phyloP scores from a whole-genome alignment of 1,284 basidiomycete species.

The Xerocomus nothofagi region DNA sequence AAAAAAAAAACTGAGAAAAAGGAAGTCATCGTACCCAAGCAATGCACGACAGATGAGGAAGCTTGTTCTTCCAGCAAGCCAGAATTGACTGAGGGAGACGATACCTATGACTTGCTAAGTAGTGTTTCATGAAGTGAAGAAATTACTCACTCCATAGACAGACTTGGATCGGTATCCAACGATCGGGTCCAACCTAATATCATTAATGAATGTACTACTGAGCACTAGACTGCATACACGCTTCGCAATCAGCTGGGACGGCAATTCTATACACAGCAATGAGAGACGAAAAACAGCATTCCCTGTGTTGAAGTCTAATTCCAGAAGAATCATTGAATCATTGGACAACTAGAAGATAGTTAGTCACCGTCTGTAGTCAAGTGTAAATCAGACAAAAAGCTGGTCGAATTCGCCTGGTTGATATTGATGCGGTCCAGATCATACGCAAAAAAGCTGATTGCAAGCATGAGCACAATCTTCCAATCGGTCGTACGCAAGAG shows the following conservation, averaged over 20 bases:
- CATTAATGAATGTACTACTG: not conserved
- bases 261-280: conserved; percentile 64
- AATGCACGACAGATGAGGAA: conserved; percentile 50
- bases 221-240: conserved; percentile 37
- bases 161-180: conserved; percentile 68
- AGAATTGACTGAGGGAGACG: conserved; percentile 55
- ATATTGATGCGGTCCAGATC: conserved; percentile 52
- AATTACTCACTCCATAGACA: conserved; percentile 36
- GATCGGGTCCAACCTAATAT: conserved; percentile 58
- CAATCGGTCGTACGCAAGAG: conserved; percentile 50
- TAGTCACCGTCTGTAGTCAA: conserved; percentile 53
- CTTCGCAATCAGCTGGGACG: conserved; percentile 74
- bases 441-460: conserved; percentile 46
- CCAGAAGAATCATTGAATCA: not conserved
- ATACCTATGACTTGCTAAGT: conserved; percentile 26
- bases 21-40: conserved; percentile 37
- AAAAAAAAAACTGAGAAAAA: not conserved
- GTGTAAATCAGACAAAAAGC: conserved; percentile 61
- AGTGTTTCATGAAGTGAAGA: not conserved
- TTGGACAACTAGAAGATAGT: not conserved
- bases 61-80: conserved; percentile 53
- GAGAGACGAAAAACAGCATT: conserved; percentile 57
- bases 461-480: conserved; percentile 49
- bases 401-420: conserved; percentile 64
- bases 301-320: conserved; percentile 61